Evolutionary conservation across 257 asterid species (phyloP), one percentile per base, ranked within the genome.

Genomic region (Leptodermis oblonga): DNA sequence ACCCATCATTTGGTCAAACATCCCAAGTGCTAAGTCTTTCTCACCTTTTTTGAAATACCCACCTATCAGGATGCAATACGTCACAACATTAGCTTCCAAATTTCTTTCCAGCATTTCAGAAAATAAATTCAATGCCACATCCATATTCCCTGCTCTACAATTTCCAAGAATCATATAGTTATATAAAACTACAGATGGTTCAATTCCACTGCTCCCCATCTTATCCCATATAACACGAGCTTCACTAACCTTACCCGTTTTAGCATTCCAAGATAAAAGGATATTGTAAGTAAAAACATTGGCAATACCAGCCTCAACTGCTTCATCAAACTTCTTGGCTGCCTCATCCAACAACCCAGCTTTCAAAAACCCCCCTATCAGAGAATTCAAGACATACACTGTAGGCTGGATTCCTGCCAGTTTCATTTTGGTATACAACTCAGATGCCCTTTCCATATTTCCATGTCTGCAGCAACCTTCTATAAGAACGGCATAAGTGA

Each of bases 401-500:
- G 85, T 81, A 8, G 95, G 90, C 60, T 55, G 72, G 65, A 90
- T 82, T 69, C 95, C 96, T 0, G 70, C 80, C 73, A 77, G 67
- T 80, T 83, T 87, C 97, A 93, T 88, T 72, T 56, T 72, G 22
- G 17, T 20, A 69, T 82, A 83, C 58, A 93, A 74, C 73, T 86
- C 90, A 39, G 37, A 64, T 23, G 94, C 97, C 78, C 84, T 87
- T 72, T 74, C 86, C 84, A 86, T 79, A 59, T 79, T 76, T 74
- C 80, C 79, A 56, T 79, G 60, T 34, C 72, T 72, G 81, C 89
- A 85, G 55, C 97, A 89, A 22, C 98, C 97, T 83, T 90, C 89
- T 31, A 92, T 80, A 46, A 90, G 75, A 69, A 90, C 95, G 4
- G 96, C 91, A 79, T 82, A 92, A 36, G 98, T 90, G 60, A 82